A percentile compares a stretch with the other conserved stretches of the same genome.
Conservation (phyloP, 108 stramenopile species). For the Nitzschia palea region DNA sequence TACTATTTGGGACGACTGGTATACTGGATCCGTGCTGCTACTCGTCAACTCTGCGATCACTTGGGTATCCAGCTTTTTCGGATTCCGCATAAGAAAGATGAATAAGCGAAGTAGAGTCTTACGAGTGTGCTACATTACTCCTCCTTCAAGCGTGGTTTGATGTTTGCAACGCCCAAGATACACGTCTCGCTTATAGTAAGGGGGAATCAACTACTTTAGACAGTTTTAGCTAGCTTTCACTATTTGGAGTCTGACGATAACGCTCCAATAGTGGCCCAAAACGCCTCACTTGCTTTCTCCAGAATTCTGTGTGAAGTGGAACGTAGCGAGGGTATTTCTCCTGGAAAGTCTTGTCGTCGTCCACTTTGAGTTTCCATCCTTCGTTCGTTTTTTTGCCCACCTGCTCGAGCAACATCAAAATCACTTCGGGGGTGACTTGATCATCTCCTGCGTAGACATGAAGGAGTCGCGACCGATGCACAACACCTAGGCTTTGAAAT, state of each 20-base stretch:
- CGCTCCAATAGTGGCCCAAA: constrained; percentile 11
- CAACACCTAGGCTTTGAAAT: constrained; percentile 64
- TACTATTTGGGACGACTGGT: constrained; percentile 56
- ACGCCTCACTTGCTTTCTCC: constrained; percentile 57
- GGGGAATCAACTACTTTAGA: too few species aligned
- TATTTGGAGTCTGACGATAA: constrained; percentile 7
- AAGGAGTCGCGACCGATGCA: constrained; percentile 61
- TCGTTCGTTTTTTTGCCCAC: constrained; percentile 46
- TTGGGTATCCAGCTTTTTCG: constrained; percentile 69
- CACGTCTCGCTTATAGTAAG: too few species aligned
- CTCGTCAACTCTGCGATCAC: constrained; percentile 60
- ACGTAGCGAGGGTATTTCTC: constrained; percentile 47
- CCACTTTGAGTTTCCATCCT: constrained; percentile 71
- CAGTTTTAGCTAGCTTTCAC: neutral
- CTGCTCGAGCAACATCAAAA: constrained; percentile 60
- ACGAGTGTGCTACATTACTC: too few species aligned
- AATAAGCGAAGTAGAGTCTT: too few species aligned
- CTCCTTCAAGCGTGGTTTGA: too few species aligned
- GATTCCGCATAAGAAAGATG: constrained; percentile 50
- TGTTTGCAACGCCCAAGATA: too few species aligned
- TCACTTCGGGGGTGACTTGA: constrained; percentile 42
- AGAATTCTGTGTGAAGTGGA: constrained; percentile 57
- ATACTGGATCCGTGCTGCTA: constrained; percentile 51
- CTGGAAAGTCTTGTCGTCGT: constrained; percentile 64
- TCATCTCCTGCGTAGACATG: constrained; percentile 35